phyloP scores from a whole-genome alignment of 805 yeast genomes.

The Starmerella khaoyaiensis region DNA sequence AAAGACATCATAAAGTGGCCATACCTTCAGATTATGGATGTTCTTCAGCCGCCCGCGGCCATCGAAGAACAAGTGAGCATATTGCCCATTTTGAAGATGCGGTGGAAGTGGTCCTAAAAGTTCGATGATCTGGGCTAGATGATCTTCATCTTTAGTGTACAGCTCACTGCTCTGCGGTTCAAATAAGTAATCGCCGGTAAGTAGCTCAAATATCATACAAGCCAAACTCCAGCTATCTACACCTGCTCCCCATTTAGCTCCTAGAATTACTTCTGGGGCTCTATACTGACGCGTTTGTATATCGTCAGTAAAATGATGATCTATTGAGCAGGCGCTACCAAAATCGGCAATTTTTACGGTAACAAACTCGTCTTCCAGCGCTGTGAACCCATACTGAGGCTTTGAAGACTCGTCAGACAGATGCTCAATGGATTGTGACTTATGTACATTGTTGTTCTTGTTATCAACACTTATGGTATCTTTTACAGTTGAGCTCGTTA shows the following conservation, averaged over 20 bases:
- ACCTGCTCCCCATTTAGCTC: constrained; percentile 86
- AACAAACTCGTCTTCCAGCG: constrained; percentile 34
- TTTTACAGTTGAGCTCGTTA: too few species aligned
- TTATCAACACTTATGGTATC: too few species aligned
- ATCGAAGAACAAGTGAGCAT: constrained; percentile 52
- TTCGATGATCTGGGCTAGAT: constrained; percentile 88
- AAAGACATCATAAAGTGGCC: constrained; percentile 76
- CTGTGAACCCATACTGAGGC: constrained; percentile 11
- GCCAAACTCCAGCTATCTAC: constrained; percentile 96
- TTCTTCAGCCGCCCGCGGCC: constrained; percentile 56
- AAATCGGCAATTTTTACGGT: constrained; percentile 83
- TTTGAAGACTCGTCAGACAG: background rate
- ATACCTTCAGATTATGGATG: constrained; percentile 70
- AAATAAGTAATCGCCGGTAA: constrained; percentile 89
- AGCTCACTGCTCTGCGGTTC: constrained; percentile 55
- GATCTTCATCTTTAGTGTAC: constrained; percentile 86
- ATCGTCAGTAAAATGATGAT: constrained; percentile 72
- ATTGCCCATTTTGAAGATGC: constrained; percentile 45
- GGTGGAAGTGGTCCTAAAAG: constrained; percentile 58
- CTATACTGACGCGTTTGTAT: constrained; percentile 89
- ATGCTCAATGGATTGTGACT: too few species aligned
- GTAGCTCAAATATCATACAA: constrained; percentile 74
- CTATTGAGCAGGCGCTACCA: constrained; percentile 80
- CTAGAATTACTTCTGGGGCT: constrained; percentile 74
- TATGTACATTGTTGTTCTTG: too few species aligned